These are phyloP conservation scores for Hanseniaspora thailandica DNA, from an alignment of 805 yeast genomes.

Conservation along the genomic window DNA sequence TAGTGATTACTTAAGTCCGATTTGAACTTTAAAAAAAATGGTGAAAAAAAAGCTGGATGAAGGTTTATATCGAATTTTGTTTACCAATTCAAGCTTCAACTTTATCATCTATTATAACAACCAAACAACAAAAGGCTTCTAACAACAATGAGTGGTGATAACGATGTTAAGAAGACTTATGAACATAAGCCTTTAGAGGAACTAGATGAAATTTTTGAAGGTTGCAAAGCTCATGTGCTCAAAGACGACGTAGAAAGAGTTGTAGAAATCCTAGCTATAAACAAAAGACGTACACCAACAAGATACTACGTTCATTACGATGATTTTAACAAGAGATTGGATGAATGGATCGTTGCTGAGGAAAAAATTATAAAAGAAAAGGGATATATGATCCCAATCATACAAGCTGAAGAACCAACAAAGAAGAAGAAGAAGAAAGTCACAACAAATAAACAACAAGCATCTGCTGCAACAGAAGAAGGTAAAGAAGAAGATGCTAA, in stretches of 20 bases:
- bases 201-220: slow-evolving; percentile 48
- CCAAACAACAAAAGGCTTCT: background rate
- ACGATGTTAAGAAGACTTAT: slow-evolving; percentile 23
- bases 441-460: slow-evolving; percentile 17
- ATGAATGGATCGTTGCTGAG: slow-evolving; percentile 77
- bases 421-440: slow-evolving; percentile 32
- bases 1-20: background rate
- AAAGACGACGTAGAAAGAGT: slow-evolving; percentile 70
- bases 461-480: slow-evolving; percentile 25
- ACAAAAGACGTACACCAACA: slow-evolving; percentile 60
- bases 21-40: background rate
- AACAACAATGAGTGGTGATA: slow-evolving; percentile 13
- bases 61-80: background rate
- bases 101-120: background rate
- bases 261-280: slow-evolving; percentile 77
- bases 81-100: background rate
- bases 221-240: slow-evolving; percentile 69
- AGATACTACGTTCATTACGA: slow-evolving; percentile 88
- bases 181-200: slow-evolving; percentile 14
- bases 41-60: background rate
- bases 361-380: slow-evolving; percentile 64
- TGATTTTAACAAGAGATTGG: slow-evolving; percentile 89
- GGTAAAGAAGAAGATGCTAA: slow-evolving; percentile 31
- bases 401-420: slow-evolving; percentile 30
- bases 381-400: slow-evolving; percentile 53